Evolutionary conservation across 2,329 filamentous ascomycete genomes (phyloP).

Genomic region (Fusarium chaquense): DNA sequence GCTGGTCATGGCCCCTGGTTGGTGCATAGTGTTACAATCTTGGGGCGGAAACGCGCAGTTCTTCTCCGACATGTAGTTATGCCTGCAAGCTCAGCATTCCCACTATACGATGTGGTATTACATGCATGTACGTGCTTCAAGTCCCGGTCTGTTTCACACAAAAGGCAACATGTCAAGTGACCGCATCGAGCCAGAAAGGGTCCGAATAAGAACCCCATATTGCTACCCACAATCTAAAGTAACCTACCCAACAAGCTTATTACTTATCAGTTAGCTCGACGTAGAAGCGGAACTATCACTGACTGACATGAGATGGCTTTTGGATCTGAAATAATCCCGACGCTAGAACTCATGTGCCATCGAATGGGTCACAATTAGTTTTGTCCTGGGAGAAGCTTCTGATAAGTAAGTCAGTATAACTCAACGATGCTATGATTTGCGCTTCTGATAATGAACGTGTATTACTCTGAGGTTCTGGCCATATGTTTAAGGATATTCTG

Average conservation of each 20-base stretch:
- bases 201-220: neutral
- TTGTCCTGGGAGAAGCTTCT: neutral
- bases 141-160: neutral
- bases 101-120: conserved; percentile 6
- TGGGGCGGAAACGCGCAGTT: neutral
- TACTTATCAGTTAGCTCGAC: neutral
- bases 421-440: neutral
- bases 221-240: neutral
- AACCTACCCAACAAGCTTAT: conserved; percentile 1
- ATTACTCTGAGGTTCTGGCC: neutral
- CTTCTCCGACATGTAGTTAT: neutral
- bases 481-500: neutral
- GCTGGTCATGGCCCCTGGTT: neutral
- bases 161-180: conserved; percentile 22
- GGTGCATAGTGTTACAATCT: neutral
- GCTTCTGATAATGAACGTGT: no score
- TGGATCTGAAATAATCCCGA: neutral
- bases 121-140: conserved; percentile 1
- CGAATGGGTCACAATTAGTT: neutral
- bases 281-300: neutral
- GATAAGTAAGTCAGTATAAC: neutral
- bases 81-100: neutral
- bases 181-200: neutral
- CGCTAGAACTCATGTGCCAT: neutral
- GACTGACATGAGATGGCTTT: neutral